These are phyloP conservation scores for Prunella vulgaris DNA, from an alignment of 257 asterid species.

Conservation along the genomic window DNA sequence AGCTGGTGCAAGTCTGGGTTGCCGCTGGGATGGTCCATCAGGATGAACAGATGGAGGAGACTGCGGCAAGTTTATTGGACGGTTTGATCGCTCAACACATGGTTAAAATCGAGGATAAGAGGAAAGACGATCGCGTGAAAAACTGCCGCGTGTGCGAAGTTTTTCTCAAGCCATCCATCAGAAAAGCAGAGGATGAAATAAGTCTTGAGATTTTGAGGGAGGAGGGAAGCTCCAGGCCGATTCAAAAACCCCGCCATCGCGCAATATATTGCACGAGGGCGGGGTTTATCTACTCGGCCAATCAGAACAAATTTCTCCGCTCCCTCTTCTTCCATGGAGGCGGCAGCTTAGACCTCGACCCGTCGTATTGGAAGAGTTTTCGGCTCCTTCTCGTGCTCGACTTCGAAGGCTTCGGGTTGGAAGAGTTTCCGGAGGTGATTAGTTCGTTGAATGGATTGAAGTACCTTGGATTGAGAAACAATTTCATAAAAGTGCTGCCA, in stretches of 20 bases:
- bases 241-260: not conserved
- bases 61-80: slow-evolving; percentile 23
- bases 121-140: not conserved
- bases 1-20: slow-evolving; percentile 26
- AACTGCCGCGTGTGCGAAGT: not conserved
- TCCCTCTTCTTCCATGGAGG: slow-evolving; percentile 11
- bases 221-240: not conserved
- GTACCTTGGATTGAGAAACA: too few species aligned
- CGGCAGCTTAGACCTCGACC: too few species aligned
- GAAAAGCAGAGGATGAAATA: slow-evolving; percentile 23
- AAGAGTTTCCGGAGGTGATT: not conserved
- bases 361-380: slow-evolving; percentile 9
- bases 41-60: slow-evolving; percentile 21
- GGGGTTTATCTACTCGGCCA: not conserved
- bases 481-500: too few species aligned
- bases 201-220: slow-evolving; percentile 1
- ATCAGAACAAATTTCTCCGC: not conserved
- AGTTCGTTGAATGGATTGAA: not conserved
- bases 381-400: not conserved
- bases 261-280: not conserved
- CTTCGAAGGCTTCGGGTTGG: too few species aligned
- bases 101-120: slow-evolving; percentile 14
- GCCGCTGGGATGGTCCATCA: slow-evolving; percentile 24
- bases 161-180: not conserved
- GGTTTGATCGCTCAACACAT: slow-evolving; percentile 24